These are phyloP conservation scores for Arthrobotrys conoides DNA, from an alignment of 2,329 filamentous ascomycete genomes.

Conservation along the genomic window DNA sequence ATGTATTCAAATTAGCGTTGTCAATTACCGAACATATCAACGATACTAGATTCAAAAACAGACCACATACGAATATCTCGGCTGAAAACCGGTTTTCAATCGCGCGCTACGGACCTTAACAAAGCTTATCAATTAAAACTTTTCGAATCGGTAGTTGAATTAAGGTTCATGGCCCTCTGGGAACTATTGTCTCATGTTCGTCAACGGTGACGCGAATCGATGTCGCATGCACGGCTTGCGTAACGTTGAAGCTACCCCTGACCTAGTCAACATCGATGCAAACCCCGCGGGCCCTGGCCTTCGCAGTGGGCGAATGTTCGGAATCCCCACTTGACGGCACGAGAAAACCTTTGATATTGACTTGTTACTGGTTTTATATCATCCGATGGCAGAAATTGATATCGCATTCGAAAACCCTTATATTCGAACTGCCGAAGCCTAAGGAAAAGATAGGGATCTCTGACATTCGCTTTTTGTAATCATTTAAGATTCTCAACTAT, in stretches of 20 bases:
- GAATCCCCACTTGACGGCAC: no score
- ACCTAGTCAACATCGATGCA: neutral
- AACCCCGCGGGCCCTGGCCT: no score
- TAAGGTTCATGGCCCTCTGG: neutral
- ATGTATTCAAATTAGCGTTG: no score
- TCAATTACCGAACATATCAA: no score
- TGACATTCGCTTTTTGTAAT: neutral
- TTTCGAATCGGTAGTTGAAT: neutral
- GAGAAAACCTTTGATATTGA: no score
- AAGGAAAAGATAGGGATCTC: neutral
- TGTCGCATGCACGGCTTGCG: neutral
- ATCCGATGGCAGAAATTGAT: neutral
- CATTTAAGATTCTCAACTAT: no score
- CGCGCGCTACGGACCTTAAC: neutral
- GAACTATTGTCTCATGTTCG: neutral
- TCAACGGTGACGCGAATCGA: no score
- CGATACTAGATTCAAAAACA: no score
- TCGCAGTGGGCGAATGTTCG: neutral
- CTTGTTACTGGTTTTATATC: no score
- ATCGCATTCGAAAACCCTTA: no score
- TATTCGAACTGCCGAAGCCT: neutral
- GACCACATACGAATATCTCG: no score
- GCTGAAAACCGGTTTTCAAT: no score
- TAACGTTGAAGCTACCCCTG: neutral
- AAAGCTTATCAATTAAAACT: neutral